Percentiles rank a stretch among this genome's conserved stretches.
phyloP scores from a whole-genome alignment of 2,329 filamentous ascomycete genomes.

The Trichoderma pleuroti region DNA sequence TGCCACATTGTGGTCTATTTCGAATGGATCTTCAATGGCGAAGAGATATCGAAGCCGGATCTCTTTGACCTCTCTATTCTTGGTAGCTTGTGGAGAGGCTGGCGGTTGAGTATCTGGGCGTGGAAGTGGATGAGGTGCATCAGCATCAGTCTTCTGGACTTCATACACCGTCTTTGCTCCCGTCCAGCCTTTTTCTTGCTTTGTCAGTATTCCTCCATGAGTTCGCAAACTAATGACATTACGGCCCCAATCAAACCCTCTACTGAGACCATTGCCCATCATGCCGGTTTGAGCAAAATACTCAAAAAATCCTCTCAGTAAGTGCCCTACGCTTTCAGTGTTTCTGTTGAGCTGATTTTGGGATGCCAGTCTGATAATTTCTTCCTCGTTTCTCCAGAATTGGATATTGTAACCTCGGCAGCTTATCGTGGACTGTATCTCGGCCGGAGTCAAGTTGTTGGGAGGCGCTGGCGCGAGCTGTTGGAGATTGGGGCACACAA shows the following conservation, averaged over 20 bases:
- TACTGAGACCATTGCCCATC: slow-evolving; percentile 48
- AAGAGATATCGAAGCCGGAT: slow-evolving; percentile 78
- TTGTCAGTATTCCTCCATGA: slow-evolving; percentile 64
- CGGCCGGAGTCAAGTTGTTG: slow-evolving; percentile 27
- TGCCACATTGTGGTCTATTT: slow-evolving; percentile 82
- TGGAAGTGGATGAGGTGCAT: not conserved
- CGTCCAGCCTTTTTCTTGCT: slow-evolving; percentile 80
- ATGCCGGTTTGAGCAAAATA: slow-evolving; percentile 67
- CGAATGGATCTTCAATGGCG: slow-evolving; percentile 89
- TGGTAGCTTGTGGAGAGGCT: slow-evolving; percentile 25
- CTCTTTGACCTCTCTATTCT: slow-evolving; percentile 55
- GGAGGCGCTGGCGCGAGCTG: slow-evolving; percentile 46
- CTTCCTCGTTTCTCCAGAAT: slow-evolving; percentile 73
- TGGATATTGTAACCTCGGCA: slow-evolving; percentile 67
- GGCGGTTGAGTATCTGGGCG: slow-evolving; percentile 19
- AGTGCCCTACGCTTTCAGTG: slow-evolving; percentile 61
- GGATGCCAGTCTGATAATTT: slow-evolving; percentile 60
- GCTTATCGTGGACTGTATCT: slow-evolving; percentile 26
- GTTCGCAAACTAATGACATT: slow-evolving; percentile 77
- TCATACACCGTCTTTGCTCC: slow-evolving; percentile 70
- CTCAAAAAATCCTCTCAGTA: slow-evolving; percentile 82
- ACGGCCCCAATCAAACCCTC: slow-evolving; percentile 74
- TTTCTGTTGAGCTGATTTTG: slow-evolving; percentile 64
- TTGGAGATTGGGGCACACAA: slow-evolving; percentile 82
- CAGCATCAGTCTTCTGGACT: slow-evolving; percentile 32